These are phyloP conservation scores for Fraxinus sp. DNA, from an alignment of 305 asterid species.

Conservation along the genomic window DNA sequence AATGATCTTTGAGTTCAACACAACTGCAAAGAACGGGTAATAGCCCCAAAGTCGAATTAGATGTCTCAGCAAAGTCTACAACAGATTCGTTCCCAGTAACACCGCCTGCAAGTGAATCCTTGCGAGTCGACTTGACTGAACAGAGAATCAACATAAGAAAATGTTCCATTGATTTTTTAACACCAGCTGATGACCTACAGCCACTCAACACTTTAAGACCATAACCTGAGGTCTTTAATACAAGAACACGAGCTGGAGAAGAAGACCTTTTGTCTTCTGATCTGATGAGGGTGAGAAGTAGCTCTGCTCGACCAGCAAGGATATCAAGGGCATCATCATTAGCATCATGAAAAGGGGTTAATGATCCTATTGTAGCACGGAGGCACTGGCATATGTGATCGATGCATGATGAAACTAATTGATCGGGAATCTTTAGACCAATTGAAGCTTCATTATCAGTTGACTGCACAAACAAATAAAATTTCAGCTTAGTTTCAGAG, in stretches of 20 bases:
- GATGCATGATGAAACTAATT: slow-evolving; percentile 54
- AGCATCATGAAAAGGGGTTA: slow-evolving; percentile 47
- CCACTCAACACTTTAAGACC: slow-evolving; percentile 71
- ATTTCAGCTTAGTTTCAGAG: slow-evolving; percentile 17
- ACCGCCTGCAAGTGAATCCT: slow-evolving; percentile 30
- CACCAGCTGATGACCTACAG: slow-evolving; percentile 43
- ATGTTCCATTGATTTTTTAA: slow-evolving; percentile 43
- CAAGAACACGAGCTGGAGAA: slow-evolving; percentile 38
- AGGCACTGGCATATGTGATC: slow-evolving; percentile 61
- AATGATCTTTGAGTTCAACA: slow-evolving; percentile 52
- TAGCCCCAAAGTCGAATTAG: slow-evolving; percentile 60
- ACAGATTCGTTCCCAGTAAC: slow-evolving; percentile 31
- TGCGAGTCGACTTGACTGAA: slow-evolving; percentile 43
- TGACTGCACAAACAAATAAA: slow-evolving; percentile 55
- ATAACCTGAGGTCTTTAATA: slow-evolving; percentile 65
- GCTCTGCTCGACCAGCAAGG: slow-evolving; percentile 75
- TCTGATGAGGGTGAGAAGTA: slow-evolving; percentile 61
- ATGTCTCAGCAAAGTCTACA: slow-evolving; percentile 54
- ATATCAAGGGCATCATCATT: slow-evolving; percentile 52
- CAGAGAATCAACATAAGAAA: slow-evolving; percentile 66
- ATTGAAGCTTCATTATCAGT: slow-evolving; percentile 35
- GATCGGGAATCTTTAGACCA: slow-evolving; percentile 57
- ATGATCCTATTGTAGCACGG: slow-evolving; percentile 49
- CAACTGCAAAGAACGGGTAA: slow-evolving; percentile 79
- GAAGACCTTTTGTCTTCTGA: slow-evolving; percentile 40